These are phyloP conservation scores for Aspergillus baeticus DNA, from an alignment of 495 filamentous ascomycete species.

Conservation along the genomic window DNA sequence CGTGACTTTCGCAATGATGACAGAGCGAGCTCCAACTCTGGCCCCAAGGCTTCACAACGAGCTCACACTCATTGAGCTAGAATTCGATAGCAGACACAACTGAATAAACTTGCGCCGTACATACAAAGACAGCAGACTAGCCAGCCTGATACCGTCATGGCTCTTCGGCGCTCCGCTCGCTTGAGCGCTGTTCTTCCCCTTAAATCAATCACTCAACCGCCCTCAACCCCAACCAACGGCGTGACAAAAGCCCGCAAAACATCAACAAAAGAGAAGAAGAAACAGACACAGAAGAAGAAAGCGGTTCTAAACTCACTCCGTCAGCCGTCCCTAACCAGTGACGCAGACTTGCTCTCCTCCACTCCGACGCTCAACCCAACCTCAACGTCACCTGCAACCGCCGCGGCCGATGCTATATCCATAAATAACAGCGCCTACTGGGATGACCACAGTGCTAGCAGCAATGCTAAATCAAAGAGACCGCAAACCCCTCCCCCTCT, in stretches of 20 bases:
- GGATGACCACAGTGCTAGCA: slow-evolving; percentile 12
- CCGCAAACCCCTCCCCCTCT: slow-evolving; percentile 41
- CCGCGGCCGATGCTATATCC: neutral
- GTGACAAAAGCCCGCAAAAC: slow-evolving; percentile 33
- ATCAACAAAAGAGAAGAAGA: slow-evolving; percentile 15
- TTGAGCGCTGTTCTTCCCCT: slow-evolving; percentile 46
- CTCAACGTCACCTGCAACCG: neutral
- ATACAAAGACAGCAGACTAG: too few relatives aligned
- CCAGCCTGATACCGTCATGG: slow-evolving; percentile 35
- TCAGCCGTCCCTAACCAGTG: neutral
- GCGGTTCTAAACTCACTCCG: neutral
- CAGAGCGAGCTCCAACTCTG: neutral
- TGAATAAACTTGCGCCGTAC: too few relatives aligned
- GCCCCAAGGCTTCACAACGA: neutral
- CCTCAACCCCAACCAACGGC: slow-evolving; percentile 17
- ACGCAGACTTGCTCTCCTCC: neutral
- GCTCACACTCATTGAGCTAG: neutral
- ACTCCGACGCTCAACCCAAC: neutral
- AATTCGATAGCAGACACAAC: too few relatives aligned
- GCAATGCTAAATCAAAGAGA: slow-evolving; percentile 21
- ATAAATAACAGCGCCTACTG: neutral
- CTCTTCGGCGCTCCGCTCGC: slow-evolving; percentile 58
- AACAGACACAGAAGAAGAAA: neutral
- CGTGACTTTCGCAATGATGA: neutral
- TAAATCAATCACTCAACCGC: slow-evolving; percentile 31